phyloP scores from a whole-genome alignment of 2,329 filamentous ascomycete species.

The Pseudogymnoascus sp. region DNA sequence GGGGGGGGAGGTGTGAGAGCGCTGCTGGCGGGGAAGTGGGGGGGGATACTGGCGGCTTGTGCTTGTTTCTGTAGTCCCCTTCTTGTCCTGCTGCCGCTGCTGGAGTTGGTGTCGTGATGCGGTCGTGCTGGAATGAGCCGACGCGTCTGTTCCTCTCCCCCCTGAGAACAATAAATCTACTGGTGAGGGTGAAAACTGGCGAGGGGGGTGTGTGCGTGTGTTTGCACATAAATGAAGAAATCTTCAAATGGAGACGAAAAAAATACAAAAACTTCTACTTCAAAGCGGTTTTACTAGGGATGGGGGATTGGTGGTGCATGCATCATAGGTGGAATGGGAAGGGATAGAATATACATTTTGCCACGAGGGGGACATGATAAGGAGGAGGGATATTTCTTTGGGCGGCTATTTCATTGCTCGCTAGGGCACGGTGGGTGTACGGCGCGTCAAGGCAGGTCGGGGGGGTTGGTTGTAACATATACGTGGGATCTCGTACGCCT shows the following conservation, averaged over 20 bases:
- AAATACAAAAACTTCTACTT: background rate
- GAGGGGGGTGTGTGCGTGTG: background rate
- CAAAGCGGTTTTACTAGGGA: background rate
- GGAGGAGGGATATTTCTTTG: background rate
- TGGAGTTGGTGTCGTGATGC: constrained; percentile 2
- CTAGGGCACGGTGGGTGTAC: background rate
- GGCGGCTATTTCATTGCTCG: background rate
- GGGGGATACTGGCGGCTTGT: background rate
- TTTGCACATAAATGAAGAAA: background rate
- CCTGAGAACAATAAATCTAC: background rate
- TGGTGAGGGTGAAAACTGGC: background rate
- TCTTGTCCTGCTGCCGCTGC: background rate
- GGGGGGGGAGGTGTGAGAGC: constrained; percentile 26
- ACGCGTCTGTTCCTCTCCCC: background rate
- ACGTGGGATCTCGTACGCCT: constrained; percentile 2
- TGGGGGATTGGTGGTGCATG: background rate
- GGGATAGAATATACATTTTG: background rate
- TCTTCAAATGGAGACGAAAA: constrained; percentile 1
- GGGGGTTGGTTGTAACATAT: constrained; percentile 1
- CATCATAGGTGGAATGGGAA: background rate
- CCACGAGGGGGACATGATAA: background rate
- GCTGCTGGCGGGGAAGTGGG: background rate
- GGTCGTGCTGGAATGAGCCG: background rate
- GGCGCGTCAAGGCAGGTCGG: background rate
- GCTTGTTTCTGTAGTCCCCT: constrained; percentile 3